These are phyloP conservation scores for Malus hybrid DNA, from an alignment of 331 rosid genomes.

Conservation along the genomic window DNA sequence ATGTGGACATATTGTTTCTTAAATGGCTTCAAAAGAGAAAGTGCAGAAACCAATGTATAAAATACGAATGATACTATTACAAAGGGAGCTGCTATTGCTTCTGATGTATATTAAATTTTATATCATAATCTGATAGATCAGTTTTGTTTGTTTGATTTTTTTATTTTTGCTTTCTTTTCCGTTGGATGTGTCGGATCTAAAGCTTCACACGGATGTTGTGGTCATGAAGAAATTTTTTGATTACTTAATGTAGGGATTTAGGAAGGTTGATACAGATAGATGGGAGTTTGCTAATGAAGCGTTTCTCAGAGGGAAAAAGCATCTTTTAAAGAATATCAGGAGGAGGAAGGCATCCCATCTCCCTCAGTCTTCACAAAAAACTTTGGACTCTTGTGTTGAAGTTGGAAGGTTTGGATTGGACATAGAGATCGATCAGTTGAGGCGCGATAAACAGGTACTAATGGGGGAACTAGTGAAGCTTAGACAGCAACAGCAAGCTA, in stretches of 20 bases:
- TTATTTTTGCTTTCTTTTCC: not conserved
- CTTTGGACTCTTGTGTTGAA: slow-evolving; percentile 55
- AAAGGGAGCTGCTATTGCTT: not conserved
- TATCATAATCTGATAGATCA: not conserved
- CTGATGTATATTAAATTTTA: not conserved
- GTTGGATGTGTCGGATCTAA: not conserved
- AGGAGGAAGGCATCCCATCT: slow-evolving; percentile 45
- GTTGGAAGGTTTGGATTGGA: slow-evolving; percentile 67
- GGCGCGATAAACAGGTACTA: slow-evolving; percentile 60
- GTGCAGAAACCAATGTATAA: not conserved
- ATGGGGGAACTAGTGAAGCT: slow-evolving; percentile 71
- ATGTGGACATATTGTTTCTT: slow-evolving; percentile 11
- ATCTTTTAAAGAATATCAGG: slow-evolving; percentile 58
- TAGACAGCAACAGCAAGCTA: slow-evolving; percentile 60
- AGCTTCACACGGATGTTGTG: not conserved
- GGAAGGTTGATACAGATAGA: slow-evolving; percentile 74
- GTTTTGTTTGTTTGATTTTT: not conserved
- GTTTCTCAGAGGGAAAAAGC: slow-evolving; percentile 71
- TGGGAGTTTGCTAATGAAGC: slow-evolving; percentile 93
- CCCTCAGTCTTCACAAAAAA: slow-evolving; percentile 27
- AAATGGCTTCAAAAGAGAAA: slow-evolving; percentile 14
- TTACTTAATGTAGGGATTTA: slow-evolving; percentile 63
- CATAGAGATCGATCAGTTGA: slow-evolving; percentile 46
- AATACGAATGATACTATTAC: not conserved
- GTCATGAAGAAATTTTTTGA: slow-evolving; percentile 20